These are phyloP conservation scores for Ligustrum vulgare DNA, from an alignment of 257 asterid genomes.

Conservation along the genomic window DNA sequence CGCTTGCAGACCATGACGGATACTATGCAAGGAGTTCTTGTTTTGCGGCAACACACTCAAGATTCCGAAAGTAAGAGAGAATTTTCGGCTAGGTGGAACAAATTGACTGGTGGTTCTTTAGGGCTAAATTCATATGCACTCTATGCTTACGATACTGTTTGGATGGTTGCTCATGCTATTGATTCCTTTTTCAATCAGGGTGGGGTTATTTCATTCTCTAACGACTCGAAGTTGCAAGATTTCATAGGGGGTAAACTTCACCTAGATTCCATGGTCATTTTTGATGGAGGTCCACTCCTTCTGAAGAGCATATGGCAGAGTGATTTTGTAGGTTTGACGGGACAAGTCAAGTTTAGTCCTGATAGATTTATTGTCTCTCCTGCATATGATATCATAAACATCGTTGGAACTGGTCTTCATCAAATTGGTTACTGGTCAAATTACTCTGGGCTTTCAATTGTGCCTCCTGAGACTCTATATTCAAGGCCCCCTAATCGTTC, in stretches of 20 bases:
- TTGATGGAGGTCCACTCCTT: conserved; percentile 80
- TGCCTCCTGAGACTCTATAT: conserved; percentile 63
- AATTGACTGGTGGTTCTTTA: conserved; percentile 48
- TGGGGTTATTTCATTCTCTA: conserved; percentile 68
- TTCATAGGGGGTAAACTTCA: conserved; percentile 52
- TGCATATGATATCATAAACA: conserved; percentile 72
- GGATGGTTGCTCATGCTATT: conserved; percentile 83
- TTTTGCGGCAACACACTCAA: conserved; percentile 45
- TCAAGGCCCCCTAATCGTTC: conserved; percentile 55
- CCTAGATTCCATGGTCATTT: conserved; percentile 64
- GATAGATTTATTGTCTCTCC: conserved; percentile 63
- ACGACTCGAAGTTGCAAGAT: conserved; percentile 48
- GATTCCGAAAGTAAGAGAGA: conserved; percentile 49
- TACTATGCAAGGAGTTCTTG: conserved; percentile 45
- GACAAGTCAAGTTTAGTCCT: conserved; percentile 56
- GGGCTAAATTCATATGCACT: conserved; percentile 75
- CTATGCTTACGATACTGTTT: conserved; percentile 78
- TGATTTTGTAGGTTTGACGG: conserved; percentile 74
- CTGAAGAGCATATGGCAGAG: conserved; percentile 49
- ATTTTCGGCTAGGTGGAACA: conserved; percentile 57
- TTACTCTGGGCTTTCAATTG: conserved; percentile 63
- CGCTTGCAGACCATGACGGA: conserved; percentile 30
- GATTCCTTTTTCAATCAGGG: conserved; percentile 68
- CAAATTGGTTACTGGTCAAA: conserved; percentile 87
- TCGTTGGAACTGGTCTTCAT: conserved; percentile 80